Percentiles rank a stretch among this genome's conserved stretches.
Conservation (phyloP, 225 moss, liverwort and hornwort species). For the Physcomitrellopsis africana region DNA sequence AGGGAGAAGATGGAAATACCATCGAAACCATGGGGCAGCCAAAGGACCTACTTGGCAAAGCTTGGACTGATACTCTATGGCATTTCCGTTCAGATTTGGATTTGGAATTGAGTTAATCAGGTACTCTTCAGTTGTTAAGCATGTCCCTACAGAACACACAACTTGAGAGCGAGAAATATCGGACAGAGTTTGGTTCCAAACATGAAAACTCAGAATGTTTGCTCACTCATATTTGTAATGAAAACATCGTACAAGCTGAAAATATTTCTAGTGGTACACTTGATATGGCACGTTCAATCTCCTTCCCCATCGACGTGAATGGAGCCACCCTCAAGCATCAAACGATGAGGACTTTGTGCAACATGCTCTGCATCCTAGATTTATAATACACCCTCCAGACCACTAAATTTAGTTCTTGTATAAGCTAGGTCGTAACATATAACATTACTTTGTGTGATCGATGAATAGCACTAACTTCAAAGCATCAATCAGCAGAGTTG, state of each 20-base stretch:
- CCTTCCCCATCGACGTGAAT: constrained; percentile 98
- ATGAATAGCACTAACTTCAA: constrained; percentile 1
- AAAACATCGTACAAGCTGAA: not conserved
- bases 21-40: constrained; percentile 81
- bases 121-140: constrained; percentile 95
- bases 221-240: not conserved
- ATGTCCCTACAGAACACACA: constrained; percentile 65
- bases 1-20: constrained; percentile 48
- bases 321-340: constrained; percentile 89
- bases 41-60: constrained; percentile 82
- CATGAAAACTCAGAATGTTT: not conserved
- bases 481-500: constrained; percentile 3
- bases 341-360: constrained; percentile 70
- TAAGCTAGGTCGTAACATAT: constrained; percentile 3
- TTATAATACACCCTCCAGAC: constrained; percentile 51
- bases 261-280: not conserved
- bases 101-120: constrained; percentile 83
- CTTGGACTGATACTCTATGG: constrained; percentile 85
- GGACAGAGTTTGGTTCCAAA: too few species aligned
- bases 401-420: constrained; percentile 28
- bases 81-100: constrained; percentile 70
- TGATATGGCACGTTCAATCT: constrained; percentile 27
- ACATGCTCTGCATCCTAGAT: constrained; percentile 86
- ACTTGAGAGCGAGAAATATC: constrained; percentile 1
- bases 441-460: not conserved